Conservation (phyloP, 306 rosid genomes). For the Vigna hirtella region DNA sequence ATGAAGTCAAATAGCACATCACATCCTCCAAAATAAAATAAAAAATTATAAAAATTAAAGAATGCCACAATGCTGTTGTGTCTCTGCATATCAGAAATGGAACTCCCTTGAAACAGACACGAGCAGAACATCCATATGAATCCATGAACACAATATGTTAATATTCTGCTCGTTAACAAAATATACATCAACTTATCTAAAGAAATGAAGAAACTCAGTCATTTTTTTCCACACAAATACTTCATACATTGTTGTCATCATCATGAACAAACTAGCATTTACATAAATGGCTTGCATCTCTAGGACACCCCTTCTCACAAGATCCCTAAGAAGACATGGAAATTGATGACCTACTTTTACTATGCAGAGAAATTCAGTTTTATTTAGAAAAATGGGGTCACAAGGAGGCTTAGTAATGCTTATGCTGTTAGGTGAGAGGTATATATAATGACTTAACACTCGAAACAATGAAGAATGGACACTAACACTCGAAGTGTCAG, state of each 20-base stretch:
- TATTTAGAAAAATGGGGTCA: not conserved
- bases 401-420: not conserved
- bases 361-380: not conserved
- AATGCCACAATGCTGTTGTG: not conserved
- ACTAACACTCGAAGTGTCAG: not conserved
- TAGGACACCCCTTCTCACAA: not conserved
- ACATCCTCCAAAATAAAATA: not conserved
- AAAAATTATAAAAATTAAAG: not conserved
- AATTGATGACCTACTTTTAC: not conserved
- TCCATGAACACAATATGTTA: not conserved
- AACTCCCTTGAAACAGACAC: constrained; percentile 2
- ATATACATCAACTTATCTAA: not conserved
- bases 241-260: too few relatives aligned
- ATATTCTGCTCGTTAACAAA: not conserved
- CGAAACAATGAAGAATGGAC: not conserved
- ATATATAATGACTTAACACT: not conserved
- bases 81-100: constrained; percentile 9
- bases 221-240: not conserved
- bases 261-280: not conserved
- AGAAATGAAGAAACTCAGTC: not conserved
- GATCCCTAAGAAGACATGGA: not conserved
- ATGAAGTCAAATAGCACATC: constrained; percentile 10
- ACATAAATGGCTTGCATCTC: not conserved
- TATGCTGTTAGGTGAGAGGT: not conserved
- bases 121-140: constrained; percentile 9